Conservation (phyloP, 1,284 basidiomycete genomes). For the Ustilago vetiveriae region DNA sequence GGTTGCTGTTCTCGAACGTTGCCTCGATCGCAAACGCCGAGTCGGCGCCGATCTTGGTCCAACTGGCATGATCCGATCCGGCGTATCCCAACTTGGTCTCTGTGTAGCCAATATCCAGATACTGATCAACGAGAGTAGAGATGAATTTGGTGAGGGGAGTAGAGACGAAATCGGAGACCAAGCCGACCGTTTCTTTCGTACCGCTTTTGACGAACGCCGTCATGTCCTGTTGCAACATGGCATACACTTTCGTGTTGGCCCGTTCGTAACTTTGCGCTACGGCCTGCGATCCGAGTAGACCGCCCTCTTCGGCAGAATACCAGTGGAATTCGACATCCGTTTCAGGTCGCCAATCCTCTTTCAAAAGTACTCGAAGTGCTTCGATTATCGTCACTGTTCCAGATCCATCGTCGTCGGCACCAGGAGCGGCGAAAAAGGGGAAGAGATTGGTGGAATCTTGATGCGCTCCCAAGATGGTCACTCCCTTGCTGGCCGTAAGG, state of each 20-base stretch:
- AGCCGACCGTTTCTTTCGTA: conserved; percentile 84
- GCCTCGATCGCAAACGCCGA: conserved; percentile 66
- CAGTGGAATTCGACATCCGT: conserved; percentile 89
- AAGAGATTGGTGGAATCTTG: conserved; percentile 76
- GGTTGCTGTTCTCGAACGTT: conserved; percentile 58
- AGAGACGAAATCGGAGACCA: conserved; percentile 89
- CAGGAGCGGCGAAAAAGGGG: conserved; percentile 60
- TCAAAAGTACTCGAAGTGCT: conserved; percentile 82
- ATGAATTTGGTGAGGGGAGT: conserved; percentile 78
- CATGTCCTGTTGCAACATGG: conserved; percentile 75
- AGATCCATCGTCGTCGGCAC: conserved; percentile 83
- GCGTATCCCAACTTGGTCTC: conserved; percentile 85
- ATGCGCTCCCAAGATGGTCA: conserved; percentile 80
- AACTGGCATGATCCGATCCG: conserved; percentile 77
- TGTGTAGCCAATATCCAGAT: conserved; percentile 69
- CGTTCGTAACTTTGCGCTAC: conserved; percentile 81
- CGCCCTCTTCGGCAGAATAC: conserved; percentile 92
- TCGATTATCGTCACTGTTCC: conserved; percentile 92
- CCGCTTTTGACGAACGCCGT: conserved; percentile 90
- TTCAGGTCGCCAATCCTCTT: conserved; percentile 79
- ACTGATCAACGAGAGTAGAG: conserved; percentile 76
- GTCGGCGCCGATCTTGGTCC: conserved; percentile 67
- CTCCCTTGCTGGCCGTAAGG: conserved; percentile 60
- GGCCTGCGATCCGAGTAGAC: conserved; percentile 93
- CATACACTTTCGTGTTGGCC: conserved; percentile 74